Percentiles rank a stretch among this genome's conserved stretches.
These are phyloP conservation scores for Aplosporella prunicola DNA, from an alignment of 2,329 filamentous ascomycete species.

Conservation along the genomic window DNA sequence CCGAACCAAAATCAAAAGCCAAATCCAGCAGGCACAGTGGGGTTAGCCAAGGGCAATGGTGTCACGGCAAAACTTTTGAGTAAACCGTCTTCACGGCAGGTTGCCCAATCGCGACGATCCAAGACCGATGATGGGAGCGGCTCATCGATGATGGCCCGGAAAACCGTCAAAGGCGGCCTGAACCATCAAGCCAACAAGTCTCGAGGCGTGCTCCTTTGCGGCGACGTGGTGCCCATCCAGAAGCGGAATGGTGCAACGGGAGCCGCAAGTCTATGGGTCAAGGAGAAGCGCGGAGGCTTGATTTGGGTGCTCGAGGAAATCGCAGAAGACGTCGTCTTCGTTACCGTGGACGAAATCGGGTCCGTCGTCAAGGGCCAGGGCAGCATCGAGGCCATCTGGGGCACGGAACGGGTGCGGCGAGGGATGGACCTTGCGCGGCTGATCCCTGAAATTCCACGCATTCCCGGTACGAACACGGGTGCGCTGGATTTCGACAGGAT, in stretches of 20 bases:
- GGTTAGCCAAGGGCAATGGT: constrained; percentile 62
- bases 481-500: constrained; percentile 72
- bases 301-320: constrained; percentile 99
- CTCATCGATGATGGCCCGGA: constrained; percentile 34
- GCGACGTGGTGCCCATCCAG: constrained; percentile 95
- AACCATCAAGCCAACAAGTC: constrained; percentile 68
- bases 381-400: constrained; percentile 81
- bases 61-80: constrained; percentile 82
- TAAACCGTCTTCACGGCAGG: constrained; percentile 59
- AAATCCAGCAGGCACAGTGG: constrained; percentile 26
- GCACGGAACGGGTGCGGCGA: constrained; percentile 53
- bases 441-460: constrained; percentile 71
- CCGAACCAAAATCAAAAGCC: constrained; percentile 25
- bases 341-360: constrained; percentile 70
- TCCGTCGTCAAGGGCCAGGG: constrained; percentile 61
- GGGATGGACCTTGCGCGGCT: constrained; percentile 70
- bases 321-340: constrained; percentile 76
- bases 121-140: constrained; percentile 54
- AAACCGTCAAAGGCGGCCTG: constrained; percentile 46
- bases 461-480: constrained; percentile 60
- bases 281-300: constrained; percentile 85
- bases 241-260: constrained; percentile 89
- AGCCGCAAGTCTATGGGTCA: constrained; percentile 94
- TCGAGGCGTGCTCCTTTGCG: constrained; percentile 82
- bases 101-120: constrained; percentile 47